phyloP scores from a whole-genome alignment of 2,329 filamentous ascomycete genomes.

The Cladosporium sp. region DNA sequence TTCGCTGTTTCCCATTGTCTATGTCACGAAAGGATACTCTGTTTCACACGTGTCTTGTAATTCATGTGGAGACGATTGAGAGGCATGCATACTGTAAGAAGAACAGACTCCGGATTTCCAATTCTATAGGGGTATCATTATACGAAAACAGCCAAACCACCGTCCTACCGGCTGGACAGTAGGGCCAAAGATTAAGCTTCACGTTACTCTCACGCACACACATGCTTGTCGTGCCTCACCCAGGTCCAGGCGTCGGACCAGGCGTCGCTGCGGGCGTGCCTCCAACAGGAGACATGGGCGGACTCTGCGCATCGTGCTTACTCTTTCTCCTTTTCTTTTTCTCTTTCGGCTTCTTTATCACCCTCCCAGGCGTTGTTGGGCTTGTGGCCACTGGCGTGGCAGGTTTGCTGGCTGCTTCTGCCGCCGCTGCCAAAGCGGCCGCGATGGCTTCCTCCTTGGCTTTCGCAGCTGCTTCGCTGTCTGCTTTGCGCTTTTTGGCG shows the following conservation, averaged over 20 bases:
- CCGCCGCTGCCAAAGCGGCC: constrained; percentile 34
- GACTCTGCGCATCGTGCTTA: constrained; percentile 22
- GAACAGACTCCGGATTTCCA: constrained; percentile 1
- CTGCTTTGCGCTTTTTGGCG: constrained; percentile 45
- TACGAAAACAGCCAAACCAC: constrained; percentile 1
- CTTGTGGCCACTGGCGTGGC: constrained; percentile 24
- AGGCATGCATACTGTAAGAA: not conserved
- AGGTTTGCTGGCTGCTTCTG: constrained; percentile 19
- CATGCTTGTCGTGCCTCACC: not conserved
- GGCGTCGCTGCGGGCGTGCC: constrained; percentile 15
- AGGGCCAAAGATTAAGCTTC: not conserved
- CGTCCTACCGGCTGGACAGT: not conserved
- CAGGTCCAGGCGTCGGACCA: not conserved
- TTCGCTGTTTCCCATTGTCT: not conserved
- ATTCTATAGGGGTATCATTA: constrained; percentile 9
- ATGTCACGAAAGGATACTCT: not conserved
- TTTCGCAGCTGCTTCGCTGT: constrained; percentile 37
- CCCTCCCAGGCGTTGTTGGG: constrained; percentile 23
- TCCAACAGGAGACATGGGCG: constrained; percentile 13
- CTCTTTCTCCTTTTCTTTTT: constrained; percentile 29
- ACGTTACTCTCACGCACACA: not conserved
- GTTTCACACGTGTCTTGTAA: not conserved
- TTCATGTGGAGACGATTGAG: not conserved
- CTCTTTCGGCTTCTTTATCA: constrained; percentile 23
- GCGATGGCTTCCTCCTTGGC: constrained; percentile 33